Percentiles rank a stretch among this genome's conserved stretches.
These are phyloP conservation scores for Stephanodiscus minutulus DNA, from an alignment of 108 stramenopile genomes.

Conservation along the genomic window DNA sequence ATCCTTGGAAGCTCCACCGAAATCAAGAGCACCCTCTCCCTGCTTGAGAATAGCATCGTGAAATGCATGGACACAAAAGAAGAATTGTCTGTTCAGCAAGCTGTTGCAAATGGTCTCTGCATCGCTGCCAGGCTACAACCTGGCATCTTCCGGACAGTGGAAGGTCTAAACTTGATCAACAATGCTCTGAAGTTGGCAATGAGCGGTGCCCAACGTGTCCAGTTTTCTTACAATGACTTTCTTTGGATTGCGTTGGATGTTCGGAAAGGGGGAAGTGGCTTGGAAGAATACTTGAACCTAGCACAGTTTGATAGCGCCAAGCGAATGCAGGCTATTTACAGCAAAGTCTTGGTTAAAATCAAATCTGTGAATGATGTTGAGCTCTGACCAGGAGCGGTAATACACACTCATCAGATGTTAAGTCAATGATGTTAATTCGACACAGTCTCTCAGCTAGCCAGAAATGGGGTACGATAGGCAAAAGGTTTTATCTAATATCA, in stretches of 20 bases:
- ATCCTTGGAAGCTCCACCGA: constrained; percentile 66
- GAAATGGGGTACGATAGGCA: no score
- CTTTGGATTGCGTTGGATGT: constrained; percentile 84
- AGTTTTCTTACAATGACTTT: constrained; percentile 87
- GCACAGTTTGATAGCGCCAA: constrained; percentile 83
- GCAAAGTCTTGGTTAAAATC: constrained; percentile 77
- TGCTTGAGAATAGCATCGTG: constrained; percentile 59
- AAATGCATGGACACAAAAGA: constrained; percentile 68
- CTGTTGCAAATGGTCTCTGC: constrained; percentile 71
- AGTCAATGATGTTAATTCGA: no score
- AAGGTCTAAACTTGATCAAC: constrained; percentile 57
- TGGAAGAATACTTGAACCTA: constrained; percentile 62
- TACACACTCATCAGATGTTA: not conserved
- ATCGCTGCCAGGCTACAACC: constrained; percentile 65
- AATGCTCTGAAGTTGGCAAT: constrained; percentile 76
- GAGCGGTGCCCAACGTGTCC: constrained; percentile 77
- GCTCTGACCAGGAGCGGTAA: constrained; percentile 7
- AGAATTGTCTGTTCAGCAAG: constrained; percentile 68
- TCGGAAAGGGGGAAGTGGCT: constrained; percentile 63
- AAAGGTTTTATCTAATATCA: no score
- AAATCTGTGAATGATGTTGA: constrained; percentile 53
- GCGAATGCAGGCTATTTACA: constrained; percentile 72
- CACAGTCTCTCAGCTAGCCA: no score
- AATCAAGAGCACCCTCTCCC: constrained; percentile 42
- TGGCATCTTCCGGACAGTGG: constrained; percentile 58